These are phyloP conservation scores for Saturnispora halmiae DNA, from an alignment of 805 yeast species.

Conservation along the genomic window DNA sequence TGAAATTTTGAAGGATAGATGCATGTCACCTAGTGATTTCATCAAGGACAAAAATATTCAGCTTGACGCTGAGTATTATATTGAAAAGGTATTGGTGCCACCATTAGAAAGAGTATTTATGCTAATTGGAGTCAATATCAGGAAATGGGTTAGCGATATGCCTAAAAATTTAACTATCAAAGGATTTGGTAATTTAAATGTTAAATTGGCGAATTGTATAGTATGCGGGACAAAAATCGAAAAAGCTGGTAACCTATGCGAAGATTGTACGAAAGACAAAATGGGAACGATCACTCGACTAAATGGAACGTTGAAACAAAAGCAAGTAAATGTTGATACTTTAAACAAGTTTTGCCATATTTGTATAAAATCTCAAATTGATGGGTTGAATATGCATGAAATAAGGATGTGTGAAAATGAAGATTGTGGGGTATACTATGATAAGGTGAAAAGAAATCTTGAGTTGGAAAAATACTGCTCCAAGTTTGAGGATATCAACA, in stretches of 20 bases:
- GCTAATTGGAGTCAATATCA: constrained; percentile 71
- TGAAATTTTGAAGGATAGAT: constrained; percentile 61
- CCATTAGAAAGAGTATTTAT: constrained; percentile 82
- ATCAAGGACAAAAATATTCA: constrained; percentile 33
- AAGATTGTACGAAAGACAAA: constrained; percentile 29
- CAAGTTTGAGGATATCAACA: constrained; percentile 14
- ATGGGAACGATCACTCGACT: constrained; percentile 29
- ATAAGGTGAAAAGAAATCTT: constrained; percentile 36
- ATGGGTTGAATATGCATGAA: constrained; percentile 13
- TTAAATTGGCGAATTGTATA: constrained; percentile 25
- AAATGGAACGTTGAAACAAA: constrained; percentile 20
- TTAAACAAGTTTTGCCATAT: constrained; percentile 17
- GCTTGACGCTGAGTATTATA: constrained; percentile 79
- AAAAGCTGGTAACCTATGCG: constrained; percentile 25
- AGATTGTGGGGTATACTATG: constrained; percentile 57
- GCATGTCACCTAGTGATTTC: constrained; percentile 69
- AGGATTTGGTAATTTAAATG: constrained; percentile 15
- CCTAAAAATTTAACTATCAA: constrained; percentile 32
- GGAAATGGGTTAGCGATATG: constrained; percentile 65
- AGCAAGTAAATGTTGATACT: constrained; percentile 24
- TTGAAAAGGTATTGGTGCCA: constrained; percentile 74
- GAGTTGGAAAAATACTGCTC: constrained; percentile 15
- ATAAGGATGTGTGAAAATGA: constrained; percentile 44
- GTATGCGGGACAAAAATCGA: constrained; percentile 20
- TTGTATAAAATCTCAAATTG: constrained; percentile 33